Evolutionary conservation across 441 rosid species (phyloP), one percentile per base, ranked within the genome.

Genomic region (Eutrema salsugineum): DNA sequence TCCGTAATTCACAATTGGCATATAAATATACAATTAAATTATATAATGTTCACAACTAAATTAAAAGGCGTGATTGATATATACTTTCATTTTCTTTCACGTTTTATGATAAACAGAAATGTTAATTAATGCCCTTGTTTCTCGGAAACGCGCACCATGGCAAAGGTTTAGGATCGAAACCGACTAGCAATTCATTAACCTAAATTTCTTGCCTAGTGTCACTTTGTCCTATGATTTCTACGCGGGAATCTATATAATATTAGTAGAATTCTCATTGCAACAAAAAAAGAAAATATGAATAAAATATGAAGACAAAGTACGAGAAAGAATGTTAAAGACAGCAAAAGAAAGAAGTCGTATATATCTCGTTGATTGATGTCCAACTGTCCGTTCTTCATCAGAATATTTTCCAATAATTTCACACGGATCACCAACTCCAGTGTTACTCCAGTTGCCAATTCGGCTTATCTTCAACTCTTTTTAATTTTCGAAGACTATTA

Each of bases 381-480:
- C 66, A 73, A 50, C 66, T 65, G 71, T 73, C 2, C 4, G 11
- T 72, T 65, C 71, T 38, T 65, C 66, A 27, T 64, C 65, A 35
- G 64, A 24, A 63, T 56, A 35, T 1, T 33, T 40, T 72, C 76
- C 46, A 63, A 54, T 72, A 24, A 72, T 73, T 27, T 47, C 44
- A 73, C 20, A 47, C 44, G 0, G 66, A 64, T n/a, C 71, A 65
- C 77, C 61, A 73, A 73, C 44, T 47, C 53, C 66, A 65, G 77
- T 56, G 66, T 43, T 72, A 47, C 71, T 57, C 50, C 71, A 48
- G 66, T 48, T 73, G 66, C 77, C 77, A 64, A 38, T 53, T 53
- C 63, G 15, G 68, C 68, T 61, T 28, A 40, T 53, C 40, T 12
- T 58, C 20, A 22, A 30, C 19, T 17, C 14, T 16, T 51, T 28